Percentiles rank a stretch among this genome's conserved stretches.
Evolutionary conservation across 2,329 filamentous ascomycete species (phyloP).

Genomic region (Trichoderma koningiopsis): DNA sequence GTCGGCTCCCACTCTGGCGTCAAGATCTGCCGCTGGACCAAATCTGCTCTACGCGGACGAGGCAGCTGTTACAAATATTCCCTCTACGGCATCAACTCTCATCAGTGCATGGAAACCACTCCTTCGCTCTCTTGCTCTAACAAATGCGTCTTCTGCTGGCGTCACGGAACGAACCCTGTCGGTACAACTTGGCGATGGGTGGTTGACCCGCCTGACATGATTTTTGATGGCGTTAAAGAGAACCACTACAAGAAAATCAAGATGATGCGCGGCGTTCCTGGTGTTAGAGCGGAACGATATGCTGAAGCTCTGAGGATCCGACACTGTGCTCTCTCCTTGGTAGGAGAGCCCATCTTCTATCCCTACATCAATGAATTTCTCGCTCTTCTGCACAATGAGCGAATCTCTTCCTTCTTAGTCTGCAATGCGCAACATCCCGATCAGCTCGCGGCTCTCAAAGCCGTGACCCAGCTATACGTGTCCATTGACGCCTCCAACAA

Average conservation of each 20-base stretch:
- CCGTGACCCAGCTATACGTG: constrained; percentile 94
- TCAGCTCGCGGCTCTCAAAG: constrained; percentile 77
- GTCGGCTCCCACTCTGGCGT: constrained; percentile 94
- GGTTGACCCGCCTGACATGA: constrained; percentile 85
- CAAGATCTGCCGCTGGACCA: constrained; percentile 98
- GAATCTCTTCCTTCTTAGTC: constrained; percentile 91
- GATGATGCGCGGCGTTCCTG: constrained; percentile 91
- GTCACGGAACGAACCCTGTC: constrained; percentile 95
- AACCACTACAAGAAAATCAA: constrained; percentile 98
- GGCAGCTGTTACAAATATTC: constrained; percentile 98
- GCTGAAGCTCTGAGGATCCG: constrained; percentile 90
- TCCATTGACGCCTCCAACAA: constrained; percentile 93
- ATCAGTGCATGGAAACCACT: constrained; percentile 98
- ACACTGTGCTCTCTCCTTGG: constrained; percentile 88
- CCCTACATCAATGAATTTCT: constrained; percentile 95
- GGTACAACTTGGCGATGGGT: constrained; percentile 97
- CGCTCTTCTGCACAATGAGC: constrained; percentile 77
- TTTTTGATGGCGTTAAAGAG: constrained; percentile 87
- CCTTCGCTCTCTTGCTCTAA: constrained; percentile 95
- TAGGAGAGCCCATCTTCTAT: constrained; percentile 98
- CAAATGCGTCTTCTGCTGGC: constrained; percentile 99
- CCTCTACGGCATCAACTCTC: constrained; percentile 94
- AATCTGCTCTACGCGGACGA: constrained; percentile 88
- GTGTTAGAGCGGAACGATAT: constrained; percentile 88
- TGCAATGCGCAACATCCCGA: constrained; percentile 97